Evolutionary conservation across 2,329 filamentous ascomycete species (phyloP), one percentile per base, ranked within the genome.

Genomic region (Colletotrichum sp.): DNA sequence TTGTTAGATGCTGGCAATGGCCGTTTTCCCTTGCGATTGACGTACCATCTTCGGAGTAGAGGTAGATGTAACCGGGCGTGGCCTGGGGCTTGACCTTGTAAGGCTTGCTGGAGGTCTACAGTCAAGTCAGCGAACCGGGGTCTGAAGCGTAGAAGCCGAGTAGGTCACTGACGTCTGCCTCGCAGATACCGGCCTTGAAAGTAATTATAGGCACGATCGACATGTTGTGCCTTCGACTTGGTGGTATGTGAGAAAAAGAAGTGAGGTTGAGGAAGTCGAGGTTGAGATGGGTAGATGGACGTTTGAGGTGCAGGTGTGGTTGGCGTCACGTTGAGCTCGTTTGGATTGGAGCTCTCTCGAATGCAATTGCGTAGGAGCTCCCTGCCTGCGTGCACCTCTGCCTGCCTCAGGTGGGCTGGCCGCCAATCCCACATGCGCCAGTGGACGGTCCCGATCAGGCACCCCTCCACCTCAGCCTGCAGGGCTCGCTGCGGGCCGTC

Each of bases 101-200:
- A 67, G 93, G 93, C 81, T 89, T 90, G 79, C 87, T 87, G 70
- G 89, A 90, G 75, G 81, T 80, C 84, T 86, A 55, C 67, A 78
- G 79, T 77, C 13, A 78, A 81, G 74, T 78, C 81, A 78, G 77
- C 34, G 63, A 61, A 71, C 65, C 30, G 64, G 26, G 63, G 74
- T 74, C 18, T 38, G 58, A 18, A 52, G n/a, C 18, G 55, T n/a
- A 32, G 70, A 67, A 52, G 67, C 15, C 58, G 81, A 72, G 81
- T 78, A 81, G 74, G 81, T 79, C 66, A 89, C 94, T 83, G 87
- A 98, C 96, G 84, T 96, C 93, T 77, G 96, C 84, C 69, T 97
- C 93, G 87, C 96, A 99, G 84, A 92, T 92, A 85, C 96, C 96
- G 78, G 96, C 96, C 90, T 98, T 98, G 91, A 99, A 99, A 18